phyloP scores from a whole-genome alignment of 1,284 basidiomycete genomes.

The Cerrena zonata region DNA sequence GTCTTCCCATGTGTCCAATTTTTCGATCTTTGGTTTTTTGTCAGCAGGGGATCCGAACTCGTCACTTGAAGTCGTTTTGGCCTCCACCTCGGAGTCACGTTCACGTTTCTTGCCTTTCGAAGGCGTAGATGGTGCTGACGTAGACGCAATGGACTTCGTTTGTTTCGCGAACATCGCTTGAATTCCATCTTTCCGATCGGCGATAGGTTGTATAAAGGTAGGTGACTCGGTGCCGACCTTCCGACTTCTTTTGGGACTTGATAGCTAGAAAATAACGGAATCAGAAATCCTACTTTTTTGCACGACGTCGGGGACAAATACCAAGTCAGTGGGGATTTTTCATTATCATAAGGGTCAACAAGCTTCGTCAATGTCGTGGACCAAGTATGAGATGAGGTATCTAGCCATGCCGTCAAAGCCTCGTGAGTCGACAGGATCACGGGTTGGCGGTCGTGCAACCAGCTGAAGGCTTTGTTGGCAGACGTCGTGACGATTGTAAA shows the following conservation, averaged over 20 bases:
- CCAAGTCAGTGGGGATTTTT: conserved; percentile 60
- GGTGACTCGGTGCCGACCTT: conserved; percentile 82
- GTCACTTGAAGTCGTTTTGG: neutral
- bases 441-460: conserved; percentile 91
- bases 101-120: neutral
- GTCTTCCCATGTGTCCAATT: conserved; percentile 8
- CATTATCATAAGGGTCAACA: conserved; percentile 62
- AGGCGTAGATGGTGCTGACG: neutral
- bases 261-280: conserved; percentile 44
- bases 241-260: conserved; percentile 87
- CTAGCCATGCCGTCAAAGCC: conserved; percentile 73
- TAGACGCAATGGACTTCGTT: neutral
- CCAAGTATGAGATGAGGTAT: conserved; percentile 65
- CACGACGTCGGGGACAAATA: conserved; percentile 21
- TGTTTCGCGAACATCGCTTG: conserved; percentile 81
- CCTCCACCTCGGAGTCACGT: neutral
- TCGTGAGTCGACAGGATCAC: conserved; percentile 68
- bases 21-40: conserved; percentile 2
- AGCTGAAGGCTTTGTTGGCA: conserved; percentile 61
- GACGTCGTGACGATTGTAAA: conserved; percentile 88
- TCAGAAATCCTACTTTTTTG: neutral
- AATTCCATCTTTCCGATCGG: conserved; percentile 80
- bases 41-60: neutral
- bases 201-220: conserved; percentile 77
- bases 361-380: conserved; percentile 54